Evolutionary conservation across 768 basidiomycete species (phyloP), one percentile per base, ranked within the genome.

Genomic region (Cantharellus cinnabarinus): DNA sequence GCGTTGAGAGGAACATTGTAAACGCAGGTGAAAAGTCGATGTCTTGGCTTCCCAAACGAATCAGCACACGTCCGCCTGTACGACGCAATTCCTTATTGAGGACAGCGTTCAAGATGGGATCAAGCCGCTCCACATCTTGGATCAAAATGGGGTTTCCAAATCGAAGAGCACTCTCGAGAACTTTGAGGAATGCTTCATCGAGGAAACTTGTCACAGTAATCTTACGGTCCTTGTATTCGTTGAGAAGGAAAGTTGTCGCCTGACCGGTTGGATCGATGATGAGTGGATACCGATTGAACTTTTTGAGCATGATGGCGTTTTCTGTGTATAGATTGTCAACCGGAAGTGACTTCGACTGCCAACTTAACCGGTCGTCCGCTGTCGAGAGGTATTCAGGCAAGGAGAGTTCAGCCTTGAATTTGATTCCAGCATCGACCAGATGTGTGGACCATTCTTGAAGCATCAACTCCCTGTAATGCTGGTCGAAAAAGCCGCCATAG

Each of bases 1-100:
- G 76, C 5, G 95, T 99, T 2, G 94, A 89, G 50, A 99, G 76
- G 80, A 99, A 99, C 89, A 99, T 93, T 3, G 89, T 95, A 76
- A 99, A 99, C n/a, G 95, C 83, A 3, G 95, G 95, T 0, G 95
- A 99, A 69, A 98, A 97, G 69, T 99, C 95, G 69, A 99, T 97
- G 64, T 99, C 95, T 72, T 99, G 95, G 67, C 78, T 97, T 3
- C 95, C 94, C 29, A 98, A 75, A 42, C 95, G 88, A 62, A 99
- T 95, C 44, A 98, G 79, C 10, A 98, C 91, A 69, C 95, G 89
- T 50, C 95, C 95, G 50, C 95, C 95, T 2, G 95, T 95, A 37
- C 93, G 79, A 42, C 91, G 78, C 56, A 97, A 89, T 71, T 99
- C 95, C 66, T 82, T 89, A 76, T 99, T 99, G 63, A 99, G 76